phyloP scores from a whole-genome alignment of 2,329 filamentous ascomycete species.

The Talaromyces sp. region DNA sequence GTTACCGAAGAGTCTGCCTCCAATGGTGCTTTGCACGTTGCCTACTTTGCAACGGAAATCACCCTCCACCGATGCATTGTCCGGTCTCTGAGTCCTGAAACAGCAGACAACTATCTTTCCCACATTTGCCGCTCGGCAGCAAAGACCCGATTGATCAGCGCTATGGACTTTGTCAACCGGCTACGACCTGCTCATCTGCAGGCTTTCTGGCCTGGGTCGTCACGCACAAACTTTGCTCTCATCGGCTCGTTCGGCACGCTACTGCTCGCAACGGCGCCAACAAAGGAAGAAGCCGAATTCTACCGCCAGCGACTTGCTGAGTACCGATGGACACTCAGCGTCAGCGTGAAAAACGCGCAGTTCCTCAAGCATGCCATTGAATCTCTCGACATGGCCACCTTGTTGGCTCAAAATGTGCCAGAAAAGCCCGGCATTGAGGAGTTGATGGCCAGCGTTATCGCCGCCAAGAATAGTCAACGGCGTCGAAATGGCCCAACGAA shows the following conservation, averaged over 20 bases:
- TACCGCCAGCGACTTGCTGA: constrained; percentile 80
- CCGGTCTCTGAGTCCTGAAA: constrained; percentile 59
- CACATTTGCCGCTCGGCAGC: constrained; percentile 92
- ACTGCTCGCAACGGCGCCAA: constrained; percentile 82
- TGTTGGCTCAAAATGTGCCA: constrained; percentile 62
- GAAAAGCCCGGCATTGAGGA: constrained; percentile 60
- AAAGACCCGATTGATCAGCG: constrained; percentile 87
- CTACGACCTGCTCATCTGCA: constrained; percentile 78
- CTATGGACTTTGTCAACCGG: constrained; percentile 96
- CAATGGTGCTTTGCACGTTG: constrained; percentile 73
- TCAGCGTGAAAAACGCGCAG: constrained; percentile 66
- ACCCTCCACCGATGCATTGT: constrained; percentile 88
- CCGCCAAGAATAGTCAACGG: constrained; percentile 18
- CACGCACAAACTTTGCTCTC: constrained; percentile 71
- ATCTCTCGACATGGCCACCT: constrained; percentile 67
- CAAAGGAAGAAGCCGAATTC: constrained; percentile 84
- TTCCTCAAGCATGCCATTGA: constrained; percentile 62
- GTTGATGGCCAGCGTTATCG: constrained; percentile 29
- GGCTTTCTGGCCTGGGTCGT: constrained; percentile 67
- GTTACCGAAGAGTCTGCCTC: constrained; percentile 35
- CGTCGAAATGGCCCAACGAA: constrained; percentile 25
- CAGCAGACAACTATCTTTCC: constrained; percentile 70
- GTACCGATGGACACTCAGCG: constrained; percentile 89
- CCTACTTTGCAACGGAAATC: constrained; percentile 91
- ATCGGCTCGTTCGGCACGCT: constrained; percentile 91